Evolutionary conservation across 106 monocot species (phyloP), one percentile per base, ranked within the genome.

Genomic region (Vanilla planifolia): DNA sequence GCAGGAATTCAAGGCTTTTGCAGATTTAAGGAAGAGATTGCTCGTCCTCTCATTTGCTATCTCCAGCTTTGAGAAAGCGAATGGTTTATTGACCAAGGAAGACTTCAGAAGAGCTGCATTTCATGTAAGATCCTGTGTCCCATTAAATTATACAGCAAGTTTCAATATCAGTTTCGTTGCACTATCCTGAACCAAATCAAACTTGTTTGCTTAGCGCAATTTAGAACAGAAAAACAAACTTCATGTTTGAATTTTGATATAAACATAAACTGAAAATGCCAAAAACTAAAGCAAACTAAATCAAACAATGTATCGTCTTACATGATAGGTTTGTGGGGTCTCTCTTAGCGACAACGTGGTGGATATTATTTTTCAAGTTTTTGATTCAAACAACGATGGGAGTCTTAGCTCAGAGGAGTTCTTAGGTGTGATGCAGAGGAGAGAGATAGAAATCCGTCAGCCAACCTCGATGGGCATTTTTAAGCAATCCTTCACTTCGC

Each of bases 1-100:
- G 25, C 74, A 98, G 98, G 98, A 98, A 71, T 98, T 98, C 58
- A 92, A 85, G 50, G 53, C 81, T 19, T 98, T 98, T 73, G 85
- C 88, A 3, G 85, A 85, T 29, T 62, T 98, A 55, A 77, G 98
- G 42, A 67, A 61, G 30, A 77, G 60, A 51, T 64, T 98, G 58
- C 60, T 77, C 26, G 81, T 76, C 0, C 61, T 98, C 62, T 26
- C 82, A 8, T 32, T 88, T 26, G 98, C 98, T 35, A 77, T 98
- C 15, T 88, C 88, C 42, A 71, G 83, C 63, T 78, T 73, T 47
- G 98, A 88, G 25, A 88, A 85, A 88, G 79, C 76, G 35, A 98
- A 85, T 50, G 98, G 92, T 61, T 61, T 79, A 33, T 63, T 98
- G 77, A 79, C 85, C 55, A 98, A 88, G 61, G 44, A 76, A 42